phyloP scores from a whole-genome alignment of 2,329 filamentous ascomycete species.

The Coniochaeta hoffmannii region DNA sequence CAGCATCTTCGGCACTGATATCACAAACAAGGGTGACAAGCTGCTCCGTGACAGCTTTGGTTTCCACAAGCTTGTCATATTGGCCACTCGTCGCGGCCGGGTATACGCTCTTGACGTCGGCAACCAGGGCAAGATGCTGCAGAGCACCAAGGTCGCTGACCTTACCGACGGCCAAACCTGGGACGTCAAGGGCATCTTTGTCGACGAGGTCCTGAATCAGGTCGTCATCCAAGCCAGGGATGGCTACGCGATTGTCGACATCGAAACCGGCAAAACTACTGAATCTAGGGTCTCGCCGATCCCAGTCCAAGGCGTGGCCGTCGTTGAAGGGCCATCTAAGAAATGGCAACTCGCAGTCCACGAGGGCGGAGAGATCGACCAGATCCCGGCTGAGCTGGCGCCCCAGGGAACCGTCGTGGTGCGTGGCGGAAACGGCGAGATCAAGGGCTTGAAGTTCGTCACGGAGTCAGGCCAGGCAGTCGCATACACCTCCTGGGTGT shows the following conservation, averaged over 20 bases:
- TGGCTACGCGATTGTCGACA: slow-evolving; percentile 51
- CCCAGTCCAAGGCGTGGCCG: slow-evolving; percentile 37
- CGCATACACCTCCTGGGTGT: slow-evolving; percentile 58
- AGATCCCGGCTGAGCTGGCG: slow-evolving; percentile 35
- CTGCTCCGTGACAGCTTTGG: slow-evolving; percentile 72
- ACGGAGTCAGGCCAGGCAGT: slow-evolving; percentile 31
- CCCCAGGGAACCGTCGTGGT: slow-evolving; percentile 50
- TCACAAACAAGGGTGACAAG: slow-evolving; percentile 32
- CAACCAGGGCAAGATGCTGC: slow-evolving; percentile 64
- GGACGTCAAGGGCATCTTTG: slow-evolving; percentile 60
- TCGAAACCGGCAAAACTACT: slow-evolving; percentile 43
- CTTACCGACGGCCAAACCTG: slow-evolving; percentile 49
- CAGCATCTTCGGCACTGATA: slow-evolving; percentile 53
- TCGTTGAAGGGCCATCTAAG: slow-evolving; percentile 44
- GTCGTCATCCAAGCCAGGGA: slow-evolving; percentile 55
- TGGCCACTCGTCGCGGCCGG: slow-evolving; percentile 73
- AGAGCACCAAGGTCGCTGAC: slow-evolving; percentile 61
- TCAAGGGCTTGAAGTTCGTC: slow-evolving; percentile 50
- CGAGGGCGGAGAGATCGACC: slow-evolving; percentile 37
- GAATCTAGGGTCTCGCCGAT: slow-evolving; percentile 31
- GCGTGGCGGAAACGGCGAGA: slow-evolving; percentile 36
- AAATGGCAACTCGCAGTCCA: slow-evolving; percentile 49
- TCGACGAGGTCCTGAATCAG: slow-evolving; percentile 47
- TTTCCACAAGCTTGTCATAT: slow-evolving; percentile 75
- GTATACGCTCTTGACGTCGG: slow-evolving; percentile 75